Evolutionary conservation across 257 asterid species (phyloP), one percentile per base, ranked within the genome.

Genomic region (Scutellaria minor): DNA sequence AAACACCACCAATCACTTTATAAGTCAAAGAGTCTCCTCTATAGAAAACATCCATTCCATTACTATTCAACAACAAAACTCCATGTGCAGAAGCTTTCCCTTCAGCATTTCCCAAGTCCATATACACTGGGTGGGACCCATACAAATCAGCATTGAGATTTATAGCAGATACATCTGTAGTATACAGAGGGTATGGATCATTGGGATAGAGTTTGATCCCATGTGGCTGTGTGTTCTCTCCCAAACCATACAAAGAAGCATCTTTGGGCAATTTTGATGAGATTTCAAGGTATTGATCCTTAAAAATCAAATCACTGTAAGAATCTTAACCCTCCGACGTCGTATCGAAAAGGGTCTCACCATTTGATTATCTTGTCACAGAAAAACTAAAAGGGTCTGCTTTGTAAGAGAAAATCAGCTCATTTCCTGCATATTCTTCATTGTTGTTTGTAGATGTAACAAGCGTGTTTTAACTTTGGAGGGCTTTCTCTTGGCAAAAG

Each of bases 41-140:
- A 75, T 91, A 91, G 53, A 87, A 79, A 47, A 91, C 89, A 78
- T 91, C 95, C 97, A 91, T 91, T 54, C 97, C 97, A 65, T 91
- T 91, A 37, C 96, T 91, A 18, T 89, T 91, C 74, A 91, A 46
- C 86, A 91, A 74, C 77, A 89, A 72, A n/a, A 89, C 95, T 5
- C 80, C 96, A 83, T 91, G 96, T 4, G 93, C 89, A 72, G 75
- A 78, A 2, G 91, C 83, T 35, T 72, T 71, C 9, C 87, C 90
- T 10, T 60, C 76, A 60, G 55, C 80, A 51, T 87, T 87, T 78
- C 97, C 82, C 73, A 91, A 58, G 70, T 91, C 97, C 96, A 91
- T 89, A 24, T 91, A 89, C 81, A 91, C 79, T 0, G 96, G 97
- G 75, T 91, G 97, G 18, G 97, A 89, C 55, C 97, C 97, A 58